Evolutionary conservation across 2,329 filamentous ascomycete genomes (phyloP).

Genomic region (Xylariaceae sp.): DNA sequence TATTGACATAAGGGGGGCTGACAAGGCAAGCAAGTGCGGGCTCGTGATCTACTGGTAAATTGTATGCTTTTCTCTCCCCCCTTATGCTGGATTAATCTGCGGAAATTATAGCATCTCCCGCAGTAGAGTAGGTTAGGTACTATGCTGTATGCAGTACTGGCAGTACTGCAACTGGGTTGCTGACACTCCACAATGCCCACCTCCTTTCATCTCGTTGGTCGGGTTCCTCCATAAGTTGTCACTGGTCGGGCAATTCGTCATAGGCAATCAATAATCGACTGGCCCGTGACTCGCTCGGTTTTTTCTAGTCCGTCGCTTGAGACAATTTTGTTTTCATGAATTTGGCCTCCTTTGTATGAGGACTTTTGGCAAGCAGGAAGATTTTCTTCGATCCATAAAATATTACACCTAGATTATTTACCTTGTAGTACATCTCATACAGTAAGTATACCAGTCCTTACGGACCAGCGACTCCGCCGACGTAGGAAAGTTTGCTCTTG

Average conservation of each 20-base stretch:
- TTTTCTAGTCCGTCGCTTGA: constrained; percentile 23
- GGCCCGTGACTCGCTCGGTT: constrained; percentile 33
- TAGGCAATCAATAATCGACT: constrained; percentile 19
- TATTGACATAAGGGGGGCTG: too few relatives aligned
- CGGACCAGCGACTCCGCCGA: too few relatives aligned
- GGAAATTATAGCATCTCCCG: too few relatives aligned
- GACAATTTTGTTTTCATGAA: constrained; percentile 15
- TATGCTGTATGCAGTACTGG: constrained; percentile 3
- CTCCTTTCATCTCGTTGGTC: constrained; percentile 25
- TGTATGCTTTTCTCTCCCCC: too few relatives aligned
- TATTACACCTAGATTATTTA: not conserved
- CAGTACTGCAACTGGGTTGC: constrained; percentile 18
- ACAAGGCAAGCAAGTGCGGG: too few relatives aligned
- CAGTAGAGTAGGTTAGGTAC: too few relatives aligned
- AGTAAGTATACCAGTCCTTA: not conserved
- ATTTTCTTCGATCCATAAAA: not conserved
- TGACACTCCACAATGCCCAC: constrained; percentile 21
- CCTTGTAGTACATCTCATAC: not conserved
- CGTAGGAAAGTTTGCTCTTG: too few relatives aligned
- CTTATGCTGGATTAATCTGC: too few relatives aligned
- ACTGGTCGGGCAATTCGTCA: constrained; percentile 30
- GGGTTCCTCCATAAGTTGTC: constrained; percentile 13
- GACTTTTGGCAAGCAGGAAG: not conserved
- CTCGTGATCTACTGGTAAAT: too few relatives aligned
- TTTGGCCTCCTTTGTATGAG: not conserved